Percentiles rank a stretch among this genome's conserved stretches.
These are phyloP conservation scores for Extremus antarcticus DNA, from an alignment of 495 filamentous ascomycete genomes.

Conservation along the genomic window DNA sequence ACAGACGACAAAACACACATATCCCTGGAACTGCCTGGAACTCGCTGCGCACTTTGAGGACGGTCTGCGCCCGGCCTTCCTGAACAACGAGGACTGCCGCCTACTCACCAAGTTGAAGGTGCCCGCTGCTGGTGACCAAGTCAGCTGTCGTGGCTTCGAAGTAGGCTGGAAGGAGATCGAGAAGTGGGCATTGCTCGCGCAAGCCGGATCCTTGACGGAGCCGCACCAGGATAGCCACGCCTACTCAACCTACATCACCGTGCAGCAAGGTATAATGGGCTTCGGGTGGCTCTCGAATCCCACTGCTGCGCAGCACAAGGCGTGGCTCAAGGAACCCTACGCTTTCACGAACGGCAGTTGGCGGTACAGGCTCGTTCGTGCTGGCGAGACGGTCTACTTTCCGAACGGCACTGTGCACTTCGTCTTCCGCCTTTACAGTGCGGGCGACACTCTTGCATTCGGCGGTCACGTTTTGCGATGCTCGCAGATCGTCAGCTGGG, in stretches of 20 bases:
- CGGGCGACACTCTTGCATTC: slow-evolving; percentile 16
- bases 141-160: slow-evolving; percentile 9
- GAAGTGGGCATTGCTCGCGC: slow-evolving; percentile 17
- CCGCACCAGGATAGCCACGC: slow-evolving; percentile 22
- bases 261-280: slow-evolving; percentile 26
- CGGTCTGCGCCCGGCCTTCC: slow-evolving; percentile 12
- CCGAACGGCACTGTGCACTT: slow-evolving; percentile 29
- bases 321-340: slow-evolving; percentile 17
- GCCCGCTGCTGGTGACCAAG: slow-evolving; percentile 3
- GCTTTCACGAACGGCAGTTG: slow-evolving; percentile 21
- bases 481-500: slow-evolving; percentile 16
- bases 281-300: slow-evolving; percentile 27
- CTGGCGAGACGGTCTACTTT: slow-evolving; percentile 29
- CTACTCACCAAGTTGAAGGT: slow-evolving; percentile 15
- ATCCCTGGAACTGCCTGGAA: slow-evolving; percentile 19
- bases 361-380: slow-evolving; percentile 26
- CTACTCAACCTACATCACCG: slow-evolving; percentile 24
- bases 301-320: slow-evolving; percentile 17
- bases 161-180: slow-evolving; percentile 18
- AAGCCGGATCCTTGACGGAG: slow-evolving; percentile 18
- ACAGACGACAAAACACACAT: not conserved
- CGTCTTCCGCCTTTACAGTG: slow-evolving; percentile 23
- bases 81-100: slow-evolving; percentile 14
- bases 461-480: slow-evolving; percentile 21
- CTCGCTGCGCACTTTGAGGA: slow-evolving; percentile 15